Evolutionary conservation across 257 asterid species (phyloP), one percentile per base, ranked within the genome.

Genomic region (Linaria vulgaris): DNA sequence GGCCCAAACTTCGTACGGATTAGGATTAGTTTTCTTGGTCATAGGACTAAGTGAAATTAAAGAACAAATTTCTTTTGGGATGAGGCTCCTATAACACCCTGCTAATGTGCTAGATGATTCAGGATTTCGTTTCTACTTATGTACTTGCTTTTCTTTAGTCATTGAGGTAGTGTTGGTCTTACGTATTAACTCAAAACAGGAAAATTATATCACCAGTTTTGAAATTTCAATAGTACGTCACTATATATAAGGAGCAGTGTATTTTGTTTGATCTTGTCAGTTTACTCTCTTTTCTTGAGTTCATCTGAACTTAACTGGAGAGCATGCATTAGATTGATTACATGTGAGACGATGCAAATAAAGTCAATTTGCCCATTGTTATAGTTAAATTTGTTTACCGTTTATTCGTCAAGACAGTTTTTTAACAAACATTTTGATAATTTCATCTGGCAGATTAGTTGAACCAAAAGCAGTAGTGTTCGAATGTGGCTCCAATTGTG

Each of bases 401-500:
- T 27, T n/a, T 27, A 27, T 2, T 27, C 34, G 34, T 27, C 34
- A 27, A 27, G 6, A 27, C 6, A 27, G 34, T 27, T 6, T 3
- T 27, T 27, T 27, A 27, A 27, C 34, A 2, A 2, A 27, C 34
- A 27, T 27, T 27, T 27, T 2, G 34, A 27, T n/a, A 27, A 27
- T 27, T 27, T 2, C 3, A 54, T 38, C 59, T 64, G 64, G 11
- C 70, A 82, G 88, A 72, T 49, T 91, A n/a, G 76, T 85, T 49
- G 98, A 88, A 69, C 86, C 98, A 24, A 90, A 85, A 73, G 87
- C 82, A 1, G 91, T 86, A 45, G 95, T 91, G 12, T 90, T 90
- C 69, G 97, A 90, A 60, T 90, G 97, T 38, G 95, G 95, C 55
- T 79, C 91, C 31, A 75, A 72, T 50, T 90, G 97, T 70, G 80